Base-by-base conservation (phyloP, 2,329 filamentous ascomycete species). In the Apiospora aurea region DNA sequence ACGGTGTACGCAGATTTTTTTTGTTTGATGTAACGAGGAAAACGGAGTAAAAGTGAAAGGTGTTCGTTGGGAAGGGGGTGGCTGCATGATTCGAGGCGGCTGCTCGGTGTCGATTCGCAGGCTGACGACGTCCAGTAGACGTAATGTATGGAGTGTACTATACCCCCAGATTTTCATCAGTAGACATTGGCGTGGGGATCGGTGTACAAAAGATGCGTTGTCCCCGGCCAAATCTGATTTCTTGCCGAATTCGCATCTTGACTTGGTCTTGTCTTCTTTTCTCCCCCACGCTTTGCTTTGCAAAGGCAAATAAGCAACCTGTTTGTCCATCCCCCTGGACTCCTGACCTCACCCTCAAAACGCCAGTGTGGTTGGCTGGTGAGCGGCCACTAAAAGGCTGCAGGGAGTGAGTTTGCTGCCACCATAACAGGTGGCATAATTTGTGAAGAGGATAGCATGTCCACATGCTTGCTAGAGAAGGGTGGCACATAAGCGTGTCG, bases 141-240 rank as follows among this genome's bases (percentile, higher is more conserved):
- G 49, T n/a, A 18, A 64, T 21, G 49, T 51, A 51, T 41, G 57
- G 29, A 64, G 57, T 64, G 57, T 64, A 64, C 29, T 38, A 64
- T 64, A 41, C 57, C 57, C 57, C 34, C 29, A n/a, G 57, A 41
- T 64, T 64, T 64, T 64, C 34, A 64, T 64, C 34, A 64, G 41
- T 64, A 64, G 57, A 41, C 57, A 41, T 64, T 43, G 34, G 34
- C 29, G 57, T 11, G 57, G 57, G 57, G 57, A 64, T 34, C n/a
- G 18, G 29, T n/a, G 57, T 29, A 64, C 18, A 18, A 4, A 14
- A 64, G 57, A 64, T 24, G 57, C 29, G 29, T 38, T 11, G 34
- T 64, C 57, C 57, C 57, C 38, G 57, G 10, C 18, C 34, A 21
- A 41, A 64, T 41, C 57, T 41, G 57, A 41, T 64, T 64, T 41